A percentile compares a stretch with the other conserved stretches of the same genome.
Evolutionary conservation across 2,329 filamentous ascomycete species (phyloP).

Genomic region (Talaromyces funiculosus): DNA sequence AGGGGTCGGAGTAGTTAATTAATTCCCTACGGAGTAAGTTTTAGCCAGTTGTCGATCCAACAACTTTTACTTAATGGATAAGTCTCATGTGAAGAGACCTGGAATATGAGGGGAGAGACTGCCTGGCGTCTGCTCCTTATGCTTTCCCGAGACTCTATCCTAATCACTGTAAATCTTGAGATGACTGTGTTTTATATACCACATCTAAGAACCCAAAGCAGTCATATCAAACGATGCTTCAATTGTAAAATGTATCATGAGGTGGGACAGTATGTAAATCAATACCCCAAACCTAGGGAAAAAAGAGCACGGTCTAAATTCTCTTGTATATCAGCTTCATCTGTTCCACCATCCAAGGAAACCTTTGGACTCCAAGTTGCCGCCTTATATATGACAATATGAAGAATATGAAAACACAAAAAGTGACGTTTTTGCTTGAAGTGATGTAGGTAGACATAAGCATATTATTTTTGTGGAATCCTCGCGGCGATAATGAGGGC

Average conservation of each 20-base stretch:
- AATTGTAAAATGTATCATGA: too few relatives aligned
- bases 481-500: not conserved
- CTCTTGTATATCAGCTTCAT: not conserved
- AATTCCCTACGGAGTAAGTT: too few relatives aligned
- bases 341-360: too few relatives aligned
- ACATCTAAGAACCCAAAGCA: not conserved
- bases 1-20: too few relatives aligned
- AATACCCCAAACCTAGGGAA: not conserved
- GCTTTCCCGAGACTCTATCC: not conserved
- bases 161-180: not conserved
- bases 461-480: not conserved
- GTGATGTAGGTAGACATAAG: not conserved
- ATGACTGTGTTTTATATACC: not conserved
- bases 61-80: not conserved
- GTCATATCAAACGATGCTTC: not conserved
- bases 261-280: too few relatives aligned
- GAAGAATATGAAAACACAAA: too few relatives aligned
- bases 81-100: not conserved
- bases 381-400: too few relatives aligned
- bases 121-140: not conserved
- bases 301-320: not conserved
- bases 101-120: not conserved
- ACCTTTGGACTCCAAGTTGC: too few relatives aligned
- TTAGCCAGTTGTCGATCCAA: not conserved
- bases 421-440: not conserved